phyloP scores from a whole-genome alignment of 352 stramenopile genomes.

The Globisporangium splendens region DNA sequence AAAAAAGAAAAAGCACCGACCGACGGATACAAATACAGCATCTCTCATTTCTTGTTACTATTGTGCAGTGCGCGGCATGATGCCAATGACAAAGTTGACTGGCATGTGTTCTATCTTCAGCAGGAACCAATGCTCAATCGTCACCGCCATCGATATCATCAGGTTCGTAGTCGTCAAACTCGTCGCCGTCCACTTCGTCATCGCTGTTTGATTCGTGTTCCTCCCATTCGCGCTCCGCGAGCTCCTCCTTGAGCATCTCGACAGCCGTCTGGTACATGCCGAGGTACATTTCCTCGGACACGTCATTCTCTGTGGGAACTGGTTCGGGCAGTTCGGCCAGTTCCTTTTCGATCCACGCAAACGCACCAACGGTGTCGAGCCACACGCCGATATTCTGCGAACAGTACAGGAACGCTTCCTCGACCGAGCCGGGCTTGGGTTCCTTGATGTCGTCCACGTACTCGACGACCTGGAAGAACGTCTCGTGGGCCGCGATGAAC shows the following conservation, averaged over 20 bases:
- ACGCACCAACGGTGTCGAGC: slow-evolving; percentile 78
- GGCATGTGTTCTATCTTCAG: not conserved
- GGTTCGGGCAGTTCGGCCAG: slow-evolving; percentile 45
- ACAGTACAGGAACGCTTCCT: slow-evolving; percentile 81
- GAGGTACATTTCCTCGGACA: slow-evolving; percentile 77
- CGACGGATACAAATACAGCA: slow-evolving; percentile 15
- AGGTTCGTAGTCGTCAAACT: slow-evolving; percentile 47
- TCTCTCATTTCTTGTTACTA: not conserved
- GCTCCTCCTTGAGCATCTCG: slow-evolving; percentile 80
- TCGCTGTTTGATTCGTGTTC: slow-evolving; percentile 30
- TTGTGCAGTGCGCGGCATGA: too few relatives aligned
- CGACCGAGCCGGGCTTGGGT: slow-evolving; percentile 63
- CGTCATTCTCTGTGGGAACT: slow-evolving; percentile 48
- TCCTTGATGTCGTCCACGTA: slow-evolving; percentile 83
- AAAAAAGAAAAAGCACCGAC: not conserved
- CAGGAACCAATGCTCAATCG: slow-evolving; percentile 19
- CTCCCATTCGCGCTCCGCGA: slow-evolving; percentile 32
- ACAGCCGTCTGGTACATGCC: slow-evolving; percentile 86
- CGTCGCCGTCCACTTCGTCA: slow-evolving; percentile 31
- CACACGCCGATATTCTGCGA: slow-evolving; percentile 81
- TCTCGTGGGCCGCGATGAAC: slow-evolving; percentile 73
- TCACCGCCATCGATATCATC: slow-evolving; percentile 56
- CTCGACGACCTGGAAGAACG: slow-evolving; percentile 78
- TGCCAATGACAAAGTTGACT: too few relatives aligned
- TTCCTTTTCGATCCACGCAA: slow-evolving; percentile 84